Evolutionary conservation across 345 rosid species (phyloP), one percentile per base, ranked within the genome.

Genomic region (Gynandropsis gynandra): DNA sequence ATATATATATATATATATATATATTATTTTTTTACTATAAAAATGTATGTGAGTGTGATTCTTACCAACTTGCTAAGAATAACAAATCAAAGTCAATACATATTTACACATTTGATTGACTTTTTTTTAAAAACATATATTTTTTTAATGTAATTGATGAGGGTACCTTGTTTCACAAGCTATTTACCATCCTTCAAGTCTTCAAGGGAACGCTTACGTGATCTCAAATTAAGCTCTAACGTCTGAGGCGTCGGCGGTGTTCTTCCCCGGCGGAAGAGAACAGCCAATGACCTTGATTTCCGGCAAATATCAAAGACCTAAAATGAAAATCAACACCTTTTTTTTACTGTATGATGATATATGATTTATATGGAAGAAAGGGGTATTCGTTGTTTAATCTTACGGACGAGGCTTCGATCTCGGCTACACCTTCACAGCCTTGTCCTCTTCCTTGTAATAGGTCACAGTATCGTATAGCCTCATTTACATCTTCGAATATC

Each of bases 371-470:
- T 43, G 3, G 33, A 16, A 37, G 54, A 37, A n/a, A n/a, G n/a
- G n/a, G n/a, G n/a, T n/a, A n/a, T n/a, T n/a, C n/a, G n/a, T n/a
- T n/a, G n/a, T n/a, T n/a, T n/a, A n/a, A 38, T 47, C 89, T 82
- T 73, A 87, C 98, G 7, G 87, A 90, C 19, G 95, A 87, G 53
- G 96, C 98, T 42, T 90, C 96, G 15, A 82, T 84, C 79, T 82
- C 96, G 27, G 98, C 96, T 6, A 90, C 78, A 31, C 96, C 96
- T 74, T 90, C 98, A 58, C 98, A 90, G 11, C 87, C 96, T 80
- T 70, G 68, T 46, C 98, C 98, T 58, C 96, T 87, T 59, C 98
- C 98, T 66, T 90, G 84, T 63, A 90, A 75, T 27, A 90, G 74
- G 70, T 87, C 89, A 42, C 96, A 87, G 58, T 90, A 90, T 58